phyloP scores from a whole-genome alignment of 164 flowering plant genomes.

The Santalum album region DNA sequence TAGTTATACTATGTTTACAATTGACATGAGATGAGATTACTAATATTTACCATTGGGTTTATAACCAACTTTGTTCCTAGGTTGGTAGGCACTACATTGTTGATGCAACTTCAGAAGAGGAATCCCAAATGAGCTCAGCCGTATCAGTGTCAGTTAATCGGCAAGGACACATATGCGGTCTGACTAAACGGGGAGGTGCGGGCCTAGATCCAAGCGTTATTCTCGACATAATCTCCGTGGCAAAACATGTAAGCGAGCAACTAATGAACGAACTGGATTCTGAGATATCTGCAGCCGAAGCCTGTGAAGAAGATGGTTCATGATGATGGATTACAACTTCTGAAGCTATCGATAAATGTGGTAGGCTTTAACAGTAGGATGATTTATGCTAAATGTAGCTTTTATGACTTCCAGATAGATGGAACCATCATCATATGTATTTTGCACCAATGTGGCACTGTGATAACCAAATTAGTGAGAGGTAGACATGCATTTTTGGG shows the following conservation, averaged over 20 bases:
- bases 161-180: slow-evolving; percentile 68
- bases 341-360: too few species aligned
- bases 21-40: too few species aligned
- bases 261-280: slow-evolving; percentile 67
- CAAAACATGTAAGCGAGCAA: slow-evolving; percentile 66
- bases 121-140: slow-evolving; percentile 93
- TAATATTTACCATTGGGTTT: background rate
- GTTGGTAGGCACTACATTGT: slow-evolving; percentile 86
- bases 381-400: too few species aligned
- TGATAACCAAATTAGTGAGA: too few species aligned
- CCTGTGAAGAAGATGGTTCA: slow-evolving; percentile 40
- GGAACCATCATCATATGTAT: too few species aligned
- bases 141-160: slow-evolving; percentile 71
- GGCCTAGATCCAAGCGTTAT: slow-evolving; percentile 85
- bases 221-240: slow-evolving; percentile 90
- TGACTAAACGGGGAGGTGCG: slow-evolving; percentile 86
- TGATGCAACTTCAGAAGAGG: slow-evolving; percentile 89
- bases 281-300: slow-evolving; percentile 83
- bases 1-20: too few species aligned
- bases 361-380: too few species aligned
- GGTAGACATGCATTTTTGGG: too few species aligned
- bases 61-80: slow-evolving; percentile 21
- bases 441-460: too few species aligned
- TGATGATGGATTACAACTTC: too few species aligned
- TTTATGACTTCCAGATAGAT: too few species aligned